phyloP scores from a whole-genome alignment of 192 early-diverging fungal species.

The Linnemannia exigua region DNA sequence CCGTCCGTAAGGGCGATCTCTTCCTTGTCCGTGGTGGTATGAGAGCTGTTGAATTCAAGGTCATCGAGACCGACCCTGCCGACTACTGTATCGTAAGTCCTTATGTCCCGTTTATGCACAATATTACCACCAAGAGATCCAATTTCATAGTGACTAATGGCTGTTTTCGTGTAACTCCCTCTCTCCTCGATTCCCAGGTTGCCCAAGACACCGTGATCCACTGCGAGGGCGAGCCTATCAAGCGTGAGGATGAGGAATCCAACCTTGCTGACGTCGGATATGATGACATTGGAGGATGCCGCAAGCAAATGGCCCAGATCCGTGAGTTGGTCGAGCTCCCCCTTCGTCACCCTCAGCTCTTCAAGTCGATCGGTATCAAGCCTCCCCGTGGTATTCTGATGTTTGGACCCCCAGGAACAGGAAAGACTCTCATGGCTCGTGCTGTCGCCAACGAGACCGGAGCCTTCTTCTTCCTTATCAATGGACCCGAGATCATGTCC shows the following conservation, averaged over 20 bases:
- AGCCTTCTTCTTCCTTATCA: constrained; percentile 99
- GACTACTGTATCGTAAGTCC: constrained; percentile 95
- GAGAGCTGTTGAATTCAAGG: constrained; percentile 99
- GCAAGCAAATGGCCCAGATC: constrained; percentile 99
- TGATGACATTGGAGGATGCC: constrained; percentile 98
- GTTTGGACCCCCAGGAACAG: constrained; percentile 98
- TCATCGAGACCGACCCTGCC: constrained; percentile 95
- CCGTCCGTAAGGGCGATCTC: constrained; percentile 94
- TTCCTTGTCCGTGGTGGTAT: constrained; percentile 97
- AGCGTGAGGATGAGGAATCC: constrained; percentile 98
- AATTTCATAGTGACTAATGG: not conserved
- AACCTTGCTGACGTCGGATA: constrained; percentile 95
- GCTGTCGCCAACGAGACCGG: constrained; percentile 99
- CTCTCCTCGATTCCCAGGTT: constrained; percentile 67
- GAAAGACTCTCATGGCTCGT: constrained; percentile 98
- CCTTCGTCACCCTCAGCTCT: constrained; percentile 97
- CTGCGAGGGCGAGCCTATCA: constrained; percentile 98
- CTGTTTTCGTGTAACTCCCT: not conserved
- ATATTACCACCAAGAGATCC: not conserved
- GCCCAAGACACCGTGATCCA: constrained; percentile 98
- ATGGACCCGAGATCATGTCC: constrained; percentile 99
- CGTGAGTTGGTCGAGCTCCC: constrained; percentile 98
- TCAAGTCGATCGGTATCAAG: constrained; percentile 99
- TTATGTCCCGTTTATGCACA: not conserved
- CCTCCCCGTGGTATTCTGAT: constrained; percentile 98